Base-by-base conservation (phyloP, 2,329 filamentous ascomycete genomes). In the Blastomyces parvus region DNA sequence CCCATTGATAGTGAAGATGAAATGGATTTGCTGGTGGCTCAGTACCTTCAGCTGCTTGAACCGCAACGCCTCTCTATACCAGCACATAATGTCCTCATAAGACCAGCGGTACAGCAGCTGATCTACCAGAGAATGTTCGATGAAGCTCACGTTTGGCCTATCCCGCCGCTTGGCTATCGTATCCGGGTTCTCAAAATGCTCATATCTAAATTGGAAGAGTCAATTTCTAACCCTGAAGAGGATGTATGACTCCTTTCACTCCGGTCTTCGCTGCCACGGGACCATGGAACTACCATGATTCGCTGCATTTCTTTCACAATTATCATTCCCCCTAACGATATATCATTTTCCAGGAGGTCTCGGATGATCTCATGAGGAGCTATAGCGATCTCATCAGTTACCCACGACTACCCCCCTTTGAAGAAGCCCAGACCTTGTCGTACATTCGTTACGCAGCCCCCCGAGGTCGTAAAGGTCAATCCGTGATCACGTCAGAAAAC, bases 211-310 rank as follows among this genome's bases (percentile, higher is more conserved):
- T 86, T 96, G 61, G 90, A 96, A 74, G 78, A 81, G 38, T 84
- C 88, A 42, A 90, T 96, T 58, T 81, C 84, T 63, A 86, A 96
- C 74, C 92, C 91, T 75, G 89, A 96, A 69, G 82, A 90, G 81
- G 86, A 96, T 87, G 92, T 96, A 88, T 72, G 74, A 69, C n/a
- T 64, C 59, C 62, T 40, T 63, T 59, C 42, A 59, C 27, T 40
- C 38, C 62, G 61, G 8, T 59, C 42, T 44, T 64, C 57, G 27
- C 19, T 60, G 57, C 62, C 71, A 66, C 72, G 63, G 63, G 71
- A 68, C 59, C 58, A 63, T 66, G 64, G 64, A 63, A 59, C 55
- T 53, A 58, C 62, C 58, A 55, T 62, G 63, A 60, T 62, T 59
- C 59, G 61, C 22, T 64, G 56, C 40, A 52, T 60, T 19, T 57